phyloP scores from a whole-genome alignment of 192 early-diverging fungal genomes.

The Mortierella hygrophila region DNA sequence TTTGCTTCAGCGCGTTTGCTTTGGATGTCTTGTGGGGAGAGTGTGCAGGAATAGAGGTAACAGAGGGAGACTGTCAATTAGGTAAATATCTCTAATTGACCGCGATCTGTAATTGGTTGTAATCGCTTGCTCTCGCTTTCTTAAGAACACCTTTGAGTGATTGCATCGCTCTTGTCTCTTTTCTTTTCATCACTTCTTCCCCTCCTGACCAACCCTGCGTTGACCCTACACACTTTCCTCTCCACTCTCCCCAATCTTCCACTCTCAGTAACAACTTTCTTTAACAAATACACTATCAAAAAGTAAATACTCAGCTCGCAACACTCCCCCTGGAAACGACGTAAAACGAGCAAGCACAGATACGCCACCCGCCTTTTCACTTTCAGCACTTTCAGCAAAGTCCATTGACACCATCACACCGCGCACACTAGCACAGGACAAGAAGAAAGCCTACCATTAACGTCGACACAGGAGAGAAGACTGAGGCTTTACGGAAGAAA shows the following conservation, averaged over 20 bases:
- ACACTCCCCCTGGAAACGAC: too few species aligned
- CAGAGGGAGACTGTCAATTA: neutral
- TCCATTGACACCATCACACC: too few species aligned
- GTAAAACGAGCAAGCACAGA: too few species aligned
- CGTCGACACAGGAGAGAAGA: neutral
- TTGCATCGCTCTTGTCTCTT: conserved; percentile 15
- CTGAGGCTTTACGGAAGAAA: neutral
- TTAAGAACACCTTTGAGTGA: neutral
- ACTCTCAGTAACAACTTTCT: neutral
- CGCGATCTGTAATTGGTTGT: neutral
- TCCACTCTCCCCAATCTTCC: neutral
- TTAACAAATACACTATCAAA: too few species aligned
- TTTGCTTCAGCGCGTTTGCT: too few species aligned
- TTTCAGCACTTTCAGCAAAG: too few species aligned
- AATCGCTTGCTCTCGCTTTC: neutral
- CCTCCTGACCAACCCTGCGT: conserved; percentile 2
- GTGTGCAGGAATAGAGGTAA: neutral
- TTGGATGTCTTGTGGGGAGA: neutral
- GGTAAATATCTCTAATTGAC: neutral
- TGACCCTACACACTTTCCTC: neutral
- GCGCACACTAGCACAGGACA: too few species aligned
- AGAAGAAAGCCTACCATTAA: too few species aligned
- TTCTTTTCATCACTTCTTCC: conserved; percentile 1
- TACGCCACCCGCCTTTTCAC: too few species aligned
- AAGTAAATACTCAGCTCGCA: too few species aligned